A percentile compares a stretch with the other conserved stretches of the same genome.
Conservation (phyloP, 768 basidiomycete genomes). For the Suillus sp. region DNA sequence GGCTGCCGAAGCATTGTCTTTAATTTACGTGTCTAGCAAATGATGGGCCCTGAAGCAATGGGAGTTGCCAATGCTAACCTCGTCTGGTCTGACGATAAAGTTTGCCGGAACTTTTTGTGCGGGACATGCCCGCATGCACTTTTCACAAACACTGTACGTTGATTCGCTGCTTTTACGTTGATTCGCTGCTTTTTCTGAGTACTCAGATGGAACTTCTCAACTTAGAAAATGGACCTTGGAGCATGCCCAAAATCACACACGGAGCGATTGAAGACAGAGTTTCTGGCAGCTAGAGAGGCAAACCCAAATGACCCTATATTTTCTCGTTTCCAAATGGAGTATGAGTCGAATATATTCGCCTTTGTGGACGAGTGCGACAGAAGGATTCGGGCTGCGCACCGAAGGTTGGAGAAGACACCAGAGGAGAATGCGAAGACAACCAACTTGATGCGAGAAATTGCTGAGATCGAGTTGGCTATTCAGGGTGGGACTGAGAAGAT, state of each 20-base stretch:
- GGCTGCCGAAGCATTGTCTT: conserved; percentile 8
- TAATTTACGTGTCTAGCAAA: conserved; percentile 65
- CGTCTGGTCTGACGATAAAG: conserved; percentile 94
- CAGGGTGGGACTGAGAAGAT: conserved; percentile 99
- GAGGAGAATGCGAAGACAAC: conserved; percentile 99
- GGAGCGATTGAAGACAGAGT: conserved; percentile 91
- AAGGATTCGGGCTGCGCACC: conserved; percentile 90
- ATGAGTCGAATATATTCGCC: conserved; percentile 91
- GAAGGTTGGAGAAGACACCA: conserved; percentile 97
- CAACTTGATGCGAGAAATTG: conserved; percentile 98
- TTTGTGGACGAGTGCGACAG: conserved; percentile 99
- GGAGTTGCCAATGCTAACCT: conserved; percentile 92
- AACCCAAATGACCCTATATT: conserved; percentile 82
- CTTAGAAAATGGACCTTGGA: conserved; percentile 97
- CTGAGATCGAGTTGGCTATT: conserved; percentile 97
- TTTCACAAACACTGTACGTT: conserved; percentile 94
- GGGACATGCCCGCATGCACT: conserved; percentile 98
- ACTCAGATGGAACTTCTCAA: not conserved
- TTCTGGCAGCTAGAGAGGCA: conserved; percentile 73
- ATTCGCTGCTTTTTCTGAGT: not conserved
- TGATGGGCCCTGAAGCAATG: conserved; percentile 99
- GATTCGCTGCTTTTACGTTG: conserved; percentile 31
- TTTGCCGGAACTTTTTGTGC: conserved; percentile 96
- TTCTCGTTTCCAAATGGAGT: conserved; percentile 89
- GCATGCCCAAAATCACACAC: conserved; percentile 97